Conservation (phyloP, 148 eudicot genomes). For the Dianthus caryophyllus region DNA sequence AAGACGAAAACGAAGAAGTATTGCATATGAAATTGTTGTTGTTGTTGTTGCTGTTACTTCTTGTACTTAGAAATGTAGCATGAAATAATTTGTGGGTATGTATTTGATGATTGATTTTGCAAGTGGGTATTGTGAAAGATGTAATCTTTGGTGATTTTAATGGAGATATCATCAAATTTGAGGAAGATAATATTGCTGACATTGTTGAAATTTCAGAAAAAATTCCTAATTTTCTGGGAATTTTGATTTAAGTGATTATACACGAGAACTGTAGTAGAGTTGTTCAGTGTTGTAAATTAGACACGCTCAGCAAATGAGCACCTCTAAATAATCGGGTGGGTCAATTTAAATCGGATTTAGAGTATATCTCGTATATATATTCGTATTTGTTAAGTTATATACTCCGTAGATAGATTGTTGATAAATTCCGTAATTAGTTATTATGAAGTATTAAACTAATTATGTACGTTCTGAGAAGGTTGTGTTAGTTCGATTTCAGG, state of each 20-base stretch:
- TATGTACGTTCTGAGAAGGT: no score
- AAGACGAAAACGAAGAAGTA: constrained; percentile 2
- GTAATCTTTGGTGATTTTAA: constrained; percentile 6
- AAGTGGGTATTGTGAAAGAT: not conserved
- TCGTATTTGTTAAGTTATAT: no score
- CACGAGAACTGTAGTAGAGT: not conserved
- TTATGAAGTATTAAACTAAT: no score
- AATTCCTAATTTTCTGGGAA: not conserved
- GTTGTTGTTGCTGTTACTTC: not conserved
- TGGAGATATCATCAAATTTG: constrained; percentile 20
- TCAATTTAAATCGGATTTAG: no score
- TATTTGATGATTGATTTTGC: not conserved
- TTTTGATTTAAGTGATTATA: not conserved
- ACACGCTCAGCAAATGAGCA: constrained; percentile 19
- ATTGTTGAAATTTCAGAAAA: not conserved
- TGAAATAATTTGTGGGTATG: constrained; percentile 12
- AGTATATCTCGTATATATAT: no score
- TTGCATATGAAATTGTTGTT: constrained; percentile 14
- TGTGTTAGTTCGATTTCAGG: no score
- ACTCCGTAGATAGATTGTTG: no score
- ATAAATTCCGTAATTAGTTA: no score
- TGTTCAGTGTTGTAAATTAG: not conserved
- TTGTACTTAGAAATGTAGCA: not conserved
- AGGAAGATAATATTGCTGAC: constrained; percentile 15
- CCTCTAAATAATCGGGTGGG: no score